These are phyloP conservation scores for Brettanomyces sp. DNA, from an alignment of 805 yeast genomes.

Conservation along the genomic window DNA sequence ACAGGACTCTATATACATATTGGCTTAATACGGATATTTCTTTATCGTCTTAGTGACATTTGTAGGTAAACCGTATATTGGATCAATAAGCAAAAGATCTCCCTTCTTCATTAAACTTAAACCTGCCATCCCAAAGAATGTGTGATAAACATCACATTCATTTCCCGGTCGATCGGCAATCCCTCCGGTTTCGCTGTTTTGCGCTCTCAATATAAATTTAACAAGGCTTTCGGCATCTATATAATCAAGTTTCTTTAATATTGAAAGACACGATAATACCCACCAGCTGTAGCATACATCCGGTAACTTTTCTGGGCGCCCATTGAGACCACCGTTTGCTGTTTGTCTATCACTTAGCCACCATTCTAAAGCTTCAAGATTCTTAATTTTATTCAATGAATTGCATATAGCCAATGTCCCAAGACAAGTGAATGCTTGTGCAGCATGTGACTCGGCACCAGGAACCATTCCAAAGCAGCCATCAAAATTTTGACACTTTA, in stretches of 20 bases:
- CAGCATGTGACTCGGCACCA: slow-evolving; percentile 93
- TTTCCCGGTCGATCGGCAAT: slow-evolving; percentile 88
- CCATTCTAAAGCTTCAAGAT: slow-evolving; percentile 48
- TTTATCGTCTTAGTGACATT: slow-evolving; percentile 27
- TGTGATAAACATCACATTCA: slow-evolving; percentile 88
- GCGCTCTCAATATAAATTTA: slow-evolving; percentile 64
- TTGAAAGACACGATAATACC: slow-evolving; percentile 73
- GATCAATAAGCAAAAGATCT: slow-evolving; percentile 59
- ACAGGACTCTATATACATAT: background rate
- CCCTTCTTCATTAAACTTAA: slow-evolving; percentile 64
- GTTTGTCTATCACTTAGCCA: slow-evolving; percentile 93
- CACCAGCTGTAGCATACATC: slow-evolving; percentile 99
- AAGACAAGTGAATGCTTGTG: slow-evolving; percentile 80
- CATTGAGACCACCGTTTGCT: slow-evolving; percentile 84
- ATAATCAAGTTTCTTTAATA: slow-evolving; percentile 63
- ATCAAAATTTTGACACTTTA: slow-evolving; percentile 77
- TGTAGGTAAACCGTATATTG: slow-evolving; percentile 80
- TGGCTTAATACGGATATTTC: slow-evolving; percentile 17
- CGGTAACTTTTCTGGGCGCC: slow-evolving; percentile 90
- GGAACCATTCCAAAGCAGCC: slow-evolving; percentile 94
- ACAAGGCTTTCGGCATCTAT: slow-evolving; percentile 57
- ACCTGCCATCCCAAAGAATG: slow-evolving; percentile 85
- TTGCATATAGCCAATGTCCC: slow-evolving; percentile 69
- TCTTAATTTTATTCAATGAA: slow-evolving; percentile 37
- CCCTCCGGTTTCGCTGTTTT: slow-evolving; percentile 77